Conservation (phyloP, 345 rosid genomes). For the Lumnitzera littorea region DNA sequence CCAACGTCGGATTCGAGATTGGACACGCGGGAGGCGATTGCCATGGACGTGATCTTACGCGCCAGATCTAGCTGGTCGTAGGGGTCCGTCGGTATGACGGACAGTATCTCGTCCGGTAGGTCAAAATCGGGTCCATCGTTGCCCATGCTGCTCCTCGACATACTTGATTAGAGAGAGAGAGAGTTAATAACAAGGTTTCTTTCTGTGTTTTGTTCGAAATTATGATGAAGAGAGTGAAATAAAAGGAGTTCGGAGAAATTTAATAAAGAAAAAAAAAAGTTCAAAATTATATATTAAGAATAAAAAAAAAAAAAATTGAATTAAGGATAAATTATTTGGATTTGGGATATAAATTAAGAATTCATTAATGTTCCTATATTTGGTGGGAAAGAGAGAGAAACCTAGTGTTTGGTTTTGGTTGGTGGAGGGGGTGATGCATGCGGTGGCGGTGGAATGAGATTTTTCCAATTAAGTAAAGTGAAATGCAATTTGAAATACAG, state of each 20-base stretch:
- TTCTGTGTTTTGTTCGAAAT: too few species aligned
- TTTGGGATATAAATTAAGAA: too few species aligned
- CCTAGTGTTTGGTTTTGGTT: slow-evolving; percentile 7
- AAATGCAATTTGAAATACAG: too few species aligned
- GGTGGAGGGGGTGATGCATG: background rate
- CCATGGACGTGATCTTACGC: slow-evolving; percentile 93
- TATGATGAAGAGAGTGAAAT: background rate
- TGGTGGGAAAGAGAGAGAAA: too few species aligned
- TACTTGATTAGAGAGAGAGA: slow-evolving; percentile 10
- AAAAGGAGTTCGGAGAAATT: too few species aligned
- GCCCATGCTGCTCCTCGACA: slow-evolving; percentile 24
- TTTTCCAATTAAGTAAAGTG: too few species aligned
- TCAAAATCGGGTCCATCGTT: slow-evolving; percentile 38
- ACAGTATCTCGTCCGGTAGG: slow-evolving; percentile 65
- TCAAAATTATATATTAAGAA: too few species aligned
- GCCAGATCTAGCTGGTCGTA: slow-evolving; percentile 96
- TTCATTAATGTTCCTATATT: too few species aligned
- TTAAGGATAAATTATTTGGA: too few species aligned
- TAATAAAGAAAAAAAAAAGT: too few species aligned
- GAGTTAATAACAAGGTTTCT: background rate
- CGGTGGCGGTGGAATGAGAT: too few species aligned
- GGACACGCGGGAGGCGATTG: slow-evolving; percentile 88
- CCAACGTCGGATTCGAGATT: slow-evolving; percentile 62
- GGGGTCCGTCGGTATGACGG: slow-evolving; percentile 80
- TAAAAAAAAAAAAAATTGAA: too few species aligned